Base-by-base conservation (phyloP, 495 filamentous ascomycete species). In the Hypoxylon rickii region DNA sequence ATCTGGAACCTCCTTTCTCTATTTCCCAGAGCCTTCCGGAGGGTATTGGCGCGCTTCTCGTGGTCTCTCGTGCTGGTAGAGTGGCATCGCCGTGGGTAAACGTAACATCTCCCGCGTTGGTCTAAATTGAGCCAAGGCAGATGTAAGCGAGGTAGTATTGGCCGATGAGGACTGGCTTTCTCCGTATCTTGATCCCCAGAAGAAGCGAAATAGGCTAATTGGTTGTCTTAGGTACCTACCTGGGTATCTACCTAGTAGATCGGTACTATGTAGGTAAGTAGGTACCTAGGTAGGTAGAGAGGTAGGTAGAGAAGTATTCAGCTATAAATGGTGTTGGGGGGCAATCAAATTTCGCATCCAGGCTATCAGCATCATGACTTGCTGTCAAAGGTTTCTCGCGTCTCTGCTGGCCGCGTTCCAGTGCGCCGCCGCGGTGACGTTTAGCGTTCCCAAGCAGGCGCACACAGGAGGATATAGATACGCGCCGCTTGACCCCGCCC, bases 401-500 rank as follows among this genome's bases (percentile, higher is more conserved):
- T 26, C 61, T 15, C 44, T 55, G 16, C 26, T 58, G 15, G 57
- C 64, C 19, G 47, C 47, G 15, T 26, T 48, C n/a, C 60, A 55
- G 21, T 19, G 29, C 31, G 20, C 20, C 19, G 22, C 50, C 19
- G 69, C 61, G 8, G 65, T 75, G 7, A 68, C 59, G 20, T 73
- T 74, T 36, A 66, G 53, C 10, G 44, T 76, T 33, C 72, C 72
- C 7, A 46, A 43, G 18, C 58, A 65, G 41, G 67, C 54, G 16
- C 66, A 67, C 5, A 62, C 58, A 0, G 68, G 64, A 12, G 63
- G 53, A 1, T 69, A 66, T 24, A 58, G 41, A 32, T 73, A 74
- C 46, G 64, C 71, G 2, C 59, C 70, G 11, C 64, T 79, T 20
- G 74, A 79, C 41, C 71, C 72, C 15, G 66, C 82, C 0, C 81